These are phyloP conservation scores for Pythium dissotocum DNA, from an alignment of 352 stramenopile genomes.

Conservation along the genomic window DNA sequence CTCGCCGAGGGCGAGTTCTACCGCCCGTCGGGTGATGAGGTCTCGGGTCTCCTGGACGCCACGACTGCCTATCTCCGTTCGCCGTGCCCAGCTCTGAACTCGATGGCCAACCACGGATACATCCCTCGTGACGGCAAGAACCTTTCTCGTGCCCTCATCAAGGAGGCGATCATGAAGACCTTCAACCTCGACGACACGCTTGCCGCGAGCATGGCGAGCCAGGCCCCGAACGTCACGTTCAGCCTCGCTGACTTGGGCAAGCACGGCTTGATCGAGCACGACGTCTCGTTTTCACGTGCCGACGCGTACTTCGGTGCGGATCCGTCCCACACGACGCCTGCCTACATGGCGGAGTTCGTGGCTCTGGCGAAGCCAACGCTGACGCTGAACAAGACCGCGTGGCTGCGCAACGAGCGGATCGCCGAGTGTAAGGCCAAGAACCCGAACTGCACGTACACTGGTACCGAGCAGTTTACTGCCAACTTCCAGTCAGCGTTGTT, in stretches of 20 bases:
- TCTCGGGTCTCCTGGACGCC: conserved; percentile 30
- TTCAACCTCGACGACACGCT: conserved; percentile 49
- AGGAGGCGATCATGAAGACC: conserved; percentile 34
- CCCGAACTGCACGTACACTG: conserved; percentile 11
- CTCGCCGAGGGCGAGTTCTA: conserved; percentile 32
- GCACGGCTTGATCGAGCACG: conserved; percentile 39
- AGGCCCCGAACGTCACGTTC: conserved; percentile 29
- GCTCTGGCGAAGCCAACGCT: conserved; percentile 15
- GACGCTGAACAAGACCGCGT: conserved; percentile 16
- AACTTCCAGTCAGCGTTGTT: conserved; percentile 36
- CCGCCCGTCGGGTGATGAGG: conserved; percentile 27
- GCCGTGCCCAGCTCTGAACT: conserved; percentile 51
- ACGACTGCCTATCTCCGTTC: conserved; percentile 33
- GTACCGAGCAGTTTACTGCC: conserved; percentile 26
- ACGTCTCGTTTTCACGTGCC: conserved; percentile 35
- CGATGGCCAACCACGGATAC: conserved; percentile 51
- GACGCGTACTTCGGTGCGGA: conserved; percentile 43
- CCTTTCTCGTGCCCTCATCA: conserved; percentile 34
- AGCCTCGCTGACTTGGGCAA: conserved; percentile 45
- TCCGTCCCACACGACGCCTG: conserved; percentile 30
- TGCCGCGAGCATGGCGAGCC: conserved; percentile 33
- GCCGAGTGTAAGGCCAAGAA: conserved; percentile 19
- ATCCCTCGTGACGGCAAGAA: conserved; percentile 51
- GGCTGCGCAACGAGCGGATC: conserved; percentile 17
- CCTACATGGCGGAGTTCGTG: conserved; percentile 35